Evolutionary conservation across 306 rosid genomes (phyloP).

Genomic region (Betula pendula): DNA sequence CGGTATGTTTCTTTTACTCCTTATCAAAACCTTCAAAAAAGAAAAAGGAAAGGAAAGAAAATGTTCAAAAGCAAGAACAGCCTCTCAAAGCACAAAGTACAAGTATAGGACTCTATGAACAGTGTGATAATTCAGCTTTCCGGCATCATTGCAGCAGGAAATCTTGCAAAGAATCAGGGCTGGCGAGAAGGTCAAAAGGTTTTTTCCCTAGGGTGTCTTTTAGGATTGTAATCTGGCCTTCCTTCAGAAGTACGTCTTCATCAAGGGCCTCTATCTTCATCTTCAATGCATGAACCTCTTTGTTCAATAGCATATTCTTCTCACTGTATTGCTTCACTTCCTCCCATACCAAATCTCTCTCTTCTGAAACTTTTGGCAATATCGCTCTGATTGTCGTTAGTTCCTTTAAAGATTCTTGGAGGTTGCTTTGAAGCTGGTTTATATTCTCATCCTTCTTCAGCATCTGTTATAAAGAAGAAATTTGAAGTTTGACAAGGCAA

Average conservation of each 20-base stretch:
- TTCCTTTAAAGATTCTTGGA: conserved; percentile 66
- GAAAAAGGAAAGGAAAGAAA: conserved; percentile 1
- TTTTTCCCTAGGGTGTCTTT: conserved; percentile 67
- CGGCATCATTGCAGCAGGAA: conserved; percentile 46
- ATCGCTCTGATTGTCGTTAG: conserved; percentile 51
- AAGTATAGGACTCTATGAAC: conserved; percentile 49
- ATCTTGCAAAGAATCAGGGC: conserved; percentile 57
- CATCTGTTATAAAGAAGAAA: conserved; percentile 43
- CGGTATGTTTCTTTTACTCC: conserved; percentile 20
- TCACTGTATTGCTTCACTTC: conserved; percentile 77
- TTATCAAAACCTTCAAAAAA: conserved; percentile 6
- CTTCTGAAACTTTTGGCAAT: conserved; percentile 66
- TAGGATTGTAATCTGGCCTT: conserved; percentile 88
- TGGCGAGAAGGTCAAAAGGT: conserved; percentile 64
- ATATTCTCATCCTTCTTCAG: conserved; percentile 71
- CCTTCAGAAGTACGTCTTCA: conserved; percentile 75
- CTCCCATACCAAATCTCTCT: conserved; percentile 78
- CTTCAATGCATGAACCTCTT: conserved; percentile 52
- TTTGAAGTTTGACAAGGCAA: neutral
- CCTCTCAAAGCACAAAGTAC: conserved; percentile 9
- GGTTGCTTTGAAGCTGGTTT: conserved; percentile 51
- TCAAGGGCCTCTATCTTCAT: conserved; percentile 70
- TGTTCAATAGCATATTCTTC: conserved; percentile 70
- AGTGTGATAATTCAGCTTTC: conserved; percentile 31
- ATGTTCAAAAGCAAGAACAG: conserved; percentile 5